Evolutionary conservation across 2,329 filamentous ascomycete species (phyloP).

Genomic region (Sporothrix dimorphospora): DNA sequence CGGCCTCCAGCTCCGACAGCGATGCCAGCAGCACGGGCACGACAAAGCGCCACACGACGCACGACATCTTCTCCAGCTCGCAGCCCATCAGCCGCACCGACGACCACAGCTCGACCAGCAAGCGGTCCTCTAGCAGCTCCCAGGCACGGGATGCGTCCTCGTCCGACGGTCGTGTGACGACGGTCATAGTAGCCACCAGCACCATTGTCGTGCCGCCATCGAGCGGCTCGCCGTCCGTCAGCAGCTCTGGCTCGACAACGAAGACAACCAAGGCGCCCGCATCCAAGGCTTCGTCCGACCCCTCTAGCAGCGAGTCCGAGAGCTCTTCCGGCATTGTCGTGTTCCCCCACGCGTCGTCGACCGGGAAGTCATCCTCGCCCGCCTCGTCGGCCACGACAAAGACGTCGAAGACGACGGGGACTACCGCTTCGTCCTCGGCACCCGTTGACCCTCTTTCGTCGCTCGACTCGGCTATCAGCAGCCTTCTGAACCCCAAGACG

Average conservation of each 20-base stretch:
- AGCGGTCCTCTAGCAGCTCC: slow-evolving; percentile 22
- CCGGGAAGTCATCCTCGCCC: neutral
- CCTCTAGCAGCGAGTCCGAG: slow-evolving; percentile 31
- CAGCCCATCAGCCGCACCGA: slow-evolving; percentile 11
- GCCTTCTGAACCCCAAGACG: slow-evolving; percentile 2
- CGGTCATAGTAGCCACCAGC: slow-evolving; percentile 38
- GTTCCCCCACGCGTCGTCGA: slow-evolving; percentile 17
- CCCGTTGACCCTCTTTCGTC: slow-evolving; percentile 16
- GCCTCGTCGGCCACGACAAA: neutral
- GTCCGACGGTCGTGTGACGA: slow-evolving; percentile 34
- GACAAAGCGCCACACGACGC: slow-evolving; percentile 34
- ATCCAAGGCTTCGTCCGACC: slow-evolving; percentile 14
- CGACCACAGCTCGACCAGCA: neutral
- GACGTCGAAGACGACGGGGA: slow-evolving; percentile 11
- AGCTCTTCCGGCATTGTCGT: slow-evolving; percentile 31
- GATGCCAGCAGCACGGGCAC: slow-evolving; percentile 24
- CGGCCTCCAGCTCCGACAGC: neutral
- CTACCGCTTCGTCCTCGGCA: neutral
- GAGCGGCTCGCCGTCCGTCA: neutral
- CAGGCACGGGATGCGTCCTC: slow-evolving; percentile 11
- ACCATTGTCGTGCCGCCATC: slow-evolving; percentile 35
- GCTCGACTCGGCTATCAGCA: slow-evolving; percentile 16
- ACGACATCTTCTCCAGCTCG: slow-evolving; percentile 28
- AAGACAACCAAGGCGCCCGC: slow-evolving; percentile 18
- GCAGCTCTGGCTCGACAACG: slow-evolving; percentile 22